phyloP scores from a whole-genome alignment of 2,329 filamentous ascomycete genomes.

The Plenodomus lindquistii region DNA sequence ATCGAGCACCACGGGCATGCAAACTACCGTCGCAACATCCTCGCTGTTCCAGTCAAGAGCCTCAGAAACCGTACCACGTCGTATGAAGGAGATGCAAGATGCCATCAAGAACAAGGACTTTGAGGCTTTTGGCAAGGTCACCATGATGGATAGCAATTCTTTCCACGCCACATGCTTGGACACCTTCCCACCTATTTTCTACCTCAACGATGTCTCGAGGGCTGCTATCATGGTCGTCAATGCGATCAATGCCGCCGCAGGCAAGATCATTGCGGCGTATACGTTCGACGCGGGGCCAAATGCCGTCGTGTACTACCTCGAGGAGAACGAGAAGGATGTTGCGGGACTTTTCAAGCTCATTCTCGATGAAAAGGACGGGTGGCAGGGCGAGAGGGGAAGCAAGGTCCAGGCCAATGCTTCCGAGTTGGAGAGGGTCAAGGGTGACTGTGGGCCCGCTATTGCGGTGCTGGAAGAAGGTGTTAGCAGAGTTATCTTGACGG shows the following conservation, averaged over 20 bases:
- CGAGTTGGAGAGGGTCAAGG: constrained; percentile 66
- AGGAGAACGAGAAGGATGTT: constrained; percentile 73
- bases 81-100: constrained; percentile 84
- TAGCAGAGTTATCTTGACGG: constrained; percentile 85
- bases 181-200: constrained; percentile 96
- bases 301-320: constrained; percentile 92
- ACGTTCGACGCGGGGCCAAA: constrained; percentile 98
- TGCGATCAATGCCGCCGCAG: constrained; percentile 79
- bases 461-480: constrained; percentile 72
- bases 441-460: constrained; percentile 47
- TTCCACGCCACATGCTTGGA: constrained; percentile 96
- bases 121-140: constrained; percentile 81
- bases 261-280: constrained; percentile 83
- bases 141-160: constrained; percentile 95
- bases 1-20: constrained; percentile 91
- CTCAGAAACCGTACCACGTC: constrained; percentile 73
- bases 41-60: constrained; percentile 82
- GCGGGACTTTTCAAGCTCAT: constrained; percentile 77
- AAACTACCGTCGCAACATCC: constrained; percentile 90
- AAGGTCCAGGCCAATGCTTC: constrained; percentile 54
- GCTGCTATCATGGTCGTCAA: constrained; percentile 89
- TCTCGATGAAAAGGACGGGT: constrained; percentile 68
- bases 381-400: constrained; percentile 62
- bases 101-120: constrained; percentile 82
- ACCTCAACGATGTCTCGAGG: constrained; percentile 91